These are phyloP conservation scores for Dioscorea alata DNA, from an alignment of 106 monocot genomes.

Conservation along the genomic window DNA sequence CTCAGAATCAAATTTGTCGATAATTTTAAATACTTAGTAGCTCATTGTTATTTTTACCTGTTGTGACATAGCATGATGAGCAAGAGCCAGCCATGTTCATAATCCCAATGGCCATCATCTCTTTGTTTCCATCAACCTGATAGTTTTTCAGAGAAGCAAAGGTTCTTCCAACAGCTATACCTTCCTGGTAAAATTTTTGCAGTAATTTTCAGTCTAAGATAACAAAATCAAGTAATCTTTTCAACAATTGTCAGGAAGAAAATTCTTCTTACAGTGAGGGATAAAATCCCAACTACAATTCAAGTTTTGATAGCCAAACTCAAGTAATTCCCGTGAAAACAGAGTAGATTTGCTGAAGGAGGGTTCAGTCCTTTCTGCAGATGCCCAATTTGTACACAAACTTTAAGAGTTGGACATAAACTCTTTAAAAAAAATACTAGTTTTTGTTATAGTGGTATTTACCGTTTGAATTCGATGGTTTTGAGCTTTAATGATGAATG, in stretches of 20 bases:
- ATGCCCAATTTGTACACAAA: conserved; percentile 56
- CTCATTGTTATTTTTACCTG: conserved; percentile 35
- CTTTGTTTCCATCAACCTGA: conserved; percentile 91
- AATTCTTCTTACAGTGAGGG: conserved; percentile 59
- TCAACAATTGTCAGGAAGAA: neutral
- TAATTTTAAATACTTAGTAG: neutral
- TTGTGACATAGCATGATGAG: conserved; percentile 87
- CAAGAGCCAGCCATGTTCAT: conserved; percentile 98
- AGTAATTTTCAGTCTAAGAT: neutral
- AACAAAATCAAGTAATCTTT: no score
- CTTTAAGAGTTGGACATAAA: neutral
- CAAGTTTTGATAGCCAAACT: conserved; percentile 73
- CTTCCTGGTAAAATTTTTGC: conserved; percentile 43
- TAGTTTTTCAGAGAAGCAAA: conserved; percentile 92
- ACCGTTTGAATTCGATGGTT: conserved; percentile 63
- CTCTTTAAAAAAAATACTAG: no score
- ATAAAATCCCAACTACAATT: conserved; percentile 67
- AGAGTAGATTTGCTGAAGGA: conserved; percentile 69
- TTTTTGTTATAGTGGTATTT: conserved; percentile 12
- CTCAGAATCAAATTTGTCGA: neutral
- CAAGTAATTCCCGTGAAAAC: conserved; percentile 46
- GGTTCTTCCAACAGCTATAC: conserved; percentile 93
- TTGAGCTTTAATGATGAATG: conserved; percentile 61
- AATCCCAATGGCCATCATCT: conserved; percentile 90
- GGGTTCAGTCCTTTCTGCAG: conserved; percentile 79